A percentile compares a stretch with the other conserved stretches of the same genome.
Evolutionary conservation across 306 rosid species (phyloP).

Genomic region (Notholithocarpus densiflorus): DNA sequence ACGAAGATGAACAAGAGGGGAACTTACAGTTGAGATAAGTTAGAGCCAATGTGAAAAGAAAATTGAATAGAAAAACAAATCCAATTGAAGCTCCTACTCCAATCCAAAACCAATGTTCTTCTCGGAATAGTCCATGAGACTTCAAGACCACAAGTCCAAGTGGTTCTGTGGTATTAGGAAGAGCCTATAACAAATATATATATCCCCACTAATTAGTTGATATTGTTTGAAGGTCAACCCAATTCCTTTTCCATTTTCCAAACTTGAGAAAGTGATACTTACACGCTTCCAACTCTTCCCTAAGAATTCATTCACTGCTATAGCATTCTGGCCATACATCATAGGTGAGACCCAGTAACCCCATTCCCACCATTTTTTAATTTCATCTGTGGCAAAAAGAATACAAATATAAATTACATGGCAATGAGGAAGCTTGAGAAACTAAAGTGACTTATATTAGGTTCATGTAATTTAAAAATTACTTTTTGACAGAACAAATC

Average conservation of each 20-base stretch:
- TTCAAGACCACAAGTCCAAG: constrained; percentile 69
- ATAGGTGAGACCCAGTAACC: constrained; percentile 62
- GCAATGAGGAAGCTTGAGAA: too few relatives aligned
- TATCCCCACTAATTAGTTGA: neutral
- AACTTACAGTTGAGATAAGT: constrained; percentile 69
- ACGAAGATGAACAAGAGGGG: neutral
- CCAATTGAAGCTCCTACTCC: constrained; percentile 82
- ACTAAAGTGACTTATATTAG: neutral
- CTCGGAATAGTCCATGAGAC: constrained; percentile 65
- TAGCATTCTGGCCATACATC: constrained; percentile 92
- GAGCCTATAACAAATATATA: constrained; percentile 39
- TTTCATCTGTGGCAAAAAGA: constrained; percentile 52
- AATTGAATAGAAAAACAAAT: constrained; percentile 62
- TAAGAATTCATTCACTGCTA: constrained; percentile 81
- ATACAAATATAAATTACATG: neutral
- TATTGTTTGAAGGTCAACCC: neutral
- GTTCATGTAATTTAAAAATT: constrained; percentile 15
- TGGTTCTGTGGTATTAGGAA: constrained; percentile 61
- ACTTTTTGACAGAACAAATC: too few relatives aligned
- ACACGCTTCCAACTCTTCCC: constrained; percentile 73
- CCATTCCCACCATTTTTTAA: constrained; percentile 77
- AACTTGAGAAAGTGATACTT: neutral
- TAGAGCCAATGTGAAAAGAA: constrained; percentile 62
- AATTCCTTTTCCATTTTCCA: neutral
- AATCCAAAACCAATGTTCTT: constrained; percentile 86